Percentiles rank a stretch among this genome's conserved stretches.
Evolutionary conservation across 805 yeast genomes (phyloP).

Genomic region (Geotrichum ghanense): DNA sequence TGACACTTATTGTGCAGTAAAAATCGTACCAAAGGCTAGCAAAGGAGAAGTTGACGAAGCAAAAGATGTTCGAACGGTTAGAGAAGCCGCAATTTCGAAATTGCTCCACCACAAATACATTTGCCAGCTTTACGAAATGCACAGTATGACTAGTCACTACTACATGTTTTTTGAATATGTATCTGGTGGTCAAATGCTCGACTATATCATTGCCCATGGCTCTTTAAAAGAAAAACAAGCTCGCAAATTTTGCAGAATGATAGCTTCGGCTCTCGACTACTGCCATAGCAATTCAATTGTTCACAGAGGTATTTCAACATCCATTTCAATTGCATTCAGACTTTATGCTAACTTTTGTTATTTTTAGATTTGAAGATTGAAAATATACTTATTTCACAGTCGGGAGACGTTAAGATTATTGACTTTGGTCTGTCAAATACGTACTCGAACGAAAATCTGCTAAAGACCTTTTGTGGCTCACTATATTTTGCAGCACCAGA

Average conservation of each 20-base stretch:
- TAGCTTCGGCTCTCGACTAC: constrained; percentile 87
- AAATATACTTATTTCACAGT: constrained; percentile 84
- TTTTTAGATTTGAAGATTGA: constrained; percentile 75
- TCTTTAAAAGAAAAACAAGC: constrained; percentile 89
- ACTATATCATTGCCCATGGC: constrained; percentile 94
- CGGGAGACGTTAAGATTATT: constrained; percentile 89
- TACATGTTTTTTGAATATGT: constrained; percentile 96
- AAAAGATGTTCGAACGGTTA: constrained; percentile 80
- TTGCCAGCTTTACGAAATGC: constrained; percentile 85
- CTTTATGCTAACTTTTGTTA: background rate
- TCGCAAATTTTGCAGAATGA: constrained; percentile 86
- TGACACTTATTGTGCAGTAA: constrained; percentile 66
- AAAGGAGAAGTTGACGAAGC: constrained; percentile 48
- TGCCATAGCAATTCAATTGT: constrained; percentile 91
- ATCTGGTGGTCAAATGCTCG: constrained; percentile 95
- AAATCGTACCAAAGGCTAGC: constrained; percentile 68
- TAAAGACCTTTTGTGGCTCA: constrained; percentile 95
- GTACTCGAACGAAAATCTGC: constrained; percentile 55
- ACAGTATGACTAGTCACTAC: constrained; percentile 92
- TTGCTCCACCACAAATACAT: constrained; percentile 85
- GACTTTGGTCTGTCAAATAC: constrained; percentile 93
- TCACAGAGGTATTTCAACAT: constrained; percentile 55
- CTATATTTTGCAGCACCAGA: constrained; percentile 98
- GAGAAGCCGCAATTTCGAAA: constrained; percentile 92
- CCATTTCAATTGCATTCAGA: background rate